A percentile compares a stretch with the other conserved stretches of the same genome.
Conservation (phyloP, 371 early-diverging fungal species). For the Nematocida minor region DNA sequence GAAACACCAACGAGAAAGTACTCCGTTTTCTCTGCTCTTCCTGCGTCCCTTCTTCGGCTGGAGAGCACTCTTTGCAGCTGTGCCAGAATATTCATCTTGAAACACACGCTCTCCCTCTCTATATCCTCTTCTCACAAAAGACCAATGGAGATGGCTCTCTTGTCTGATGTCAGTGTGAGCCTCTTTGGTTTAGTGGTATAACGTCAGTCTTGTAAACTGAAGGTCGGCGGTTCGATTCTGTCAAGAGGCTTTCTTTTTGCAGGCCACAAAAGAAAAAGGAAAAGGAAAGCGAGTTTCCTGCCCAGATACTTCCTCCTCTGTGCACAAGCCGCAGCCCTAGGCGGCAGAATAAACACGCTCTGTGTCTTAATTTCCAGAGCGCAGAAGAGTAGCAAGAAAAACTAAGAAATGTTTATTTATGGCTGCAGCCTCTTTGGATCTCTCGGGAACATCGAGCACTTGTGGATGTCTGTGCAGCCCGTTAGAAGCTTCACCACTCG, state of each 20-base stretch:
- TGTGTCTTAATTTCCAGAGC: too few species aligned
- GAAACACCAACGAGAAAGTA: background rate
- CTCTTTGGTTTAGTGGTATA: conserved; percentile 58
- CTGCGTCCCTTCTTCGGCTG: background rate
- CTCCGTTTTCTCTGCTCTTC: background rate
- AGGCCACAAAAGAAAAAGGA: background rate
- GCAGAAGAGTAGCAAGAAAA: too few species aligned
- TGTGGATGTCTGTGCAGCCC: conserved; percentile 87
- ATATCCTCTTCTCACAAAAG: too few species aligned
- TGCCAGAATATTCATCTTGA: conserved; percentile 31
- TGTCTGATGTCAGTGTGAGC: conserved; percentile 10
- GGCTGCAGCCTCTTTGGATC: conserved; percentile 91
- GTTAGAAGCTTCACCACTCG: conserved; percentile 94
- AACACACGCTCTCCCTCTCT: background rate
- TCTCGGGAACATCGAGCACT: conserved; percentile 90
- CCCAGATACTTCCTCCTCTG: too few species aligned
- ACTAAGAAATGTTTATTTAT: too few species aligned
- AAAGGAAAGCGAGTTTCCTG: background rate
- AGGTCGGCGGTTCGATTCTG: conserved; percentile 60
- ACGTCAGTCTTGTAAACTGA: conserved; percentile 61
- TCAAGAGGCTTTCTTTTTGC: conserved; percentile 50
- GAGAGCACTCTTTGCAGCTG: conserved; percentile 1
- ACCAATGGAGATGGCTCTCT: too few species aligned
- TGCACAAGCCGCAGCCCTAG: too few species aligned
- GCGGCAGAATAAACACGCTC: too few species aligned